Evolutionary conservation across 345 rosid species (phyloP).

Genomic region (Eutrema heterophyllum): DNA sequence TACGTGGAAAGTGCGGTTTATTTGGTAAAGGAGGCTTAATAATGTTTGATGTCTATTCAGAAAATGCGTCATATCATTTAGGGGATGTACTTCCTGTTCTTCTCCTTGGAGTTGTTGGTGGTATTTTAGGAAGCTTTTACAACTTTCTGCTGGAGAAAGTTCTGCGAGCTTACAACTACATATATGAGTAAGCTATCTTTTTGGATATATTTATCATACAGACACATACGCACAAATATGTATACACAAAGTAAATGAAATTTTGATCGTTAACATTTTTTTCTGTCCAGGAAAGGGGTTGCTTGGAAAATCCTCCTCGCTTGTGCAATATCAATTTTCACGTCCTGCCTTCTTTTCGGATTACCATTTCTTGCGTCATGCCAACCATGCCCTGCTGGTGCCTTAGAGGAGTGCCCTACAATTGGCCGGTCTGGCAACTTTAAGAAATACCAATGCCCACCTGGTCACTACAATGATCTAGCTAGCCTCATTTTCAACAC

Average conservation of each 20-base stretch:
- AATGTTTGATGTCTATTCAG: conserved; percentile 80
- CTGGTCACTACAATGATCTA: conserved; percentile 79
- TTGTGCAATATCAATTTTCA: conserved; percentile 62
- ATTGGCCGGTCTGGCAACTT: conserved; percentile 92
- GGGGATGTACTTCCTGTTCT: conserved; percentile 74
- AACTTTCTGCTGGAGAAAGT: conserved; percentile 69
- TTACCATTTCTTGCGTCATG: conserved; percentile 85
- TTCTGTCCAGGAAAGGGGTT: conserved; percentile 56
- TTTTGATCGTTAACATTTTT: neutral
- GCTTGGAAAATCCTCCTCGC: conserved; percentile 55
- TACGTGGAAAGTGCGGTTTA: conserved; percentile 77
- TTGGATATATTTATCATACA: neutral
- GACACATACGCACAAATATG: neutral
- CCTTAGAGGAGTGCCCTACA: conserved; percentile 84
- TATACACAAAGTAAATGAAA: neutral
- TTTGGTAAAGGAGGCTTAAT: conserved; percentile 94
- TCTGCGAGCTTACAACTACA: conserved; percentile 58
- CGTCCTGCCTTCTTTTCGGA: conserved; percentile 89
- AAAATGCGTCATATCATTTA: conserved; percentile 60
- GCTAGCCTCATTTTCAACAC: conserved; percentile 98
- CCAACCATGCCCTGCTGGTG: conserved; percentile 64
- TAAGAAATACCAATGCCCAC: conserved; percentile 82
- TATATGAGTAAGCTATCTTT: conserved; percentile 63
- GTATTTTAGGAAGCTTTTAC: conserved; percentile 75
- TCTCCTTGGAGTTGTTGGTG: conserved; percentile 77